These are phyloP conservation scores for Nicotiana paniculata DNA, from an alignment of 257 asterid genomes.

Conservation along the genomic window DNA sequence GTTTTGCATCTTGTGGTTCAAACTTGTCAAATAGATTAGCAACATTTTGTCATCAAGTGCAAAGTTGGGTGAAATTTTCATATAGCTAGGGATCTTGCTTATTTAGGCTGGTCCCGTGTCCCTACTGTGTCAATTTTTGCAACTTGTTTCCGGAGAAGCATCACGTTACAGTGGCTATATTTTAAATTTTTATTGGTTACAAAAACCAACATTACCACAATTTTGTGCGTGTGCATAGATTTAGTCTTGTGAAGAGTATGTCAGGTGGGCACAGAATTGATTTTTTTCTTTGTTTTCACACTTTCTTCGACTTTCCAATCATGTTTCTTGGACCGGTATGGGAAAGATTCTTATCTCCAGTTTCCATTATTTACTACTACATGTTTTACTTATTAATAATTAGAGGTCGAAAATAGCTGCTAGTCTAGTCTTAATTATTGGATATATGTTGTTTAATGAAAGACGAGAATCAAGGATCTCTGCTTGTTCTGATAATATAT, in stretches of 20 bases:
- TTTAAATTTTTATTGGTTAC: neutral
- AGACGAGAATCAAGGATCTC: neutral
- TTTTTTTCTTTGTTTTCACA: neutral
- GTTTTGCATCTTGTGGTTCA: neutral
- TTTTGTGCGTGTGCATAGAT: neutral
- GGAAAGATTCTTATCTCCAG: neutral
- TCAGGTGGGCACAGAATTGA: neutral
- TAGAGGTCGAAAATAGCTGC: neutral
- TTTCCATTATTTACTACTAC: neutral
- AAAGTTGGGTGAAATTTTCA: neutral
- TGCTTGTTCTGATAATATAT: neutral
- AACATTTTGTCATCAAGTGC: neutral
- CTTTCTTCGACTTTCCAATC: neutral
- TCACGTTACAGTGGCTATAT: neutral
- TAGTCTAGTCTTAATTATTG: neutral
- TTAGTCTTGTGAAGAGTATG: neutral
- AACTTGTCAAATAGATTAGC: constrained; percentile 2
- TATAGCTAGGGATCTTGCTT: neutral
- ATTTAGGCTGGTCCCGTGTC: constrained; percentile 5
- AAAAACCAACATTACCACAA: neutral
- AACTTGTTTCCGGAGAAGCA: neutral
- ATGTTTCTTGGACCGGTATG: neutral
- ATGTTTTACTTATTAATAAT: neutral
- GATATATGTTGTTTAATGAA: neutral
- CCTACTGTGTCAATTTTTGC: neutral